Evolutionary conservation across 2,329 filamentous ascomycete species (phyloP), one percentile per base, ranked within the genome.

Genomic region (Chrysosporium queenslandicum): DNA sequence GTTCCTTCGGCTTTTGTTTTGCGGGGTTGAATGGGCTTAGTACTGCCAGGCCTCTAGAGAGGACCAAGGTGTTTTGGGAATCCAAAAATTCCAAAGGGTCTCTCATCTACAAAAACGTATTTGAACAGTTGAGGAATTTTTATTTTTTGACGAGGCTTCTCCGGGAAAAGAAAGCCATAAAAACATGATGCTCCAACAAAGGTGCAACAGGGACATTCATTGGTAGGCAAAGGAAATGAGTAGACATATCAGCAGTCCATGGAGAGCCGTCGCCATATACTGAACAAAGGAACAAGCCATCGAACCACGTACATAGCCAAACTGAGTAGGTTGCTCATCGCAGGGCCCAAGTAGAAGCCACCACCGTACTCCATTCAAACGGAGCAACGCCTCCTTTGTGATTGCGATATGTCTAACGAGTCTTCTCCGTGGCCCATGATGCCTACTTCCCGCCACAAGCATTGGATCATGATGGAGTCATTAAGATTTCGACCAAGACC

Each of bases 281-380:
- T 23, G 27, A 11, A 46, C 23, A 43, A 27, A 8, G 18, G 40
- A 3, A 27, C 12, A 27, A 12, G 50, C 23, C 20, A 11, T 39
- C 42, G 20, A 30, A 11, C 6, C 27, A 39, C 6, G 42, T 5
- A 23, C 16, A 6, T 34, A 40, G 36, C 25, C 25, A 5, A 41
- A 45, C 16, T 25, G n/a, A 45, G 34, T 25, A 41, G 32, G 12
- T 37, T 27, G 32, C 32, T 25, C 8, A 37, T 47, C 29, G 23
- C 3, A 30, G 29, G 12, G 37, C 11, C 7, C 36, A 45, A 51
- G 30, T 12, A 37, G 16, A 40, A 43, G 27, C 30, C 48, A 51
- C 29, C 48, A 51, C 36, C 48, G 23, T 51, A 51, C 40, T 51
- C 48, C 48, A 51, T 36, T 51, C 21, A 40, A 52, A 47, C 34